phyloP scores from a whole-genome alignment of 2,329 filamentous ascomycete species.

The Hymenoscyphus fructigenus region DNA sequence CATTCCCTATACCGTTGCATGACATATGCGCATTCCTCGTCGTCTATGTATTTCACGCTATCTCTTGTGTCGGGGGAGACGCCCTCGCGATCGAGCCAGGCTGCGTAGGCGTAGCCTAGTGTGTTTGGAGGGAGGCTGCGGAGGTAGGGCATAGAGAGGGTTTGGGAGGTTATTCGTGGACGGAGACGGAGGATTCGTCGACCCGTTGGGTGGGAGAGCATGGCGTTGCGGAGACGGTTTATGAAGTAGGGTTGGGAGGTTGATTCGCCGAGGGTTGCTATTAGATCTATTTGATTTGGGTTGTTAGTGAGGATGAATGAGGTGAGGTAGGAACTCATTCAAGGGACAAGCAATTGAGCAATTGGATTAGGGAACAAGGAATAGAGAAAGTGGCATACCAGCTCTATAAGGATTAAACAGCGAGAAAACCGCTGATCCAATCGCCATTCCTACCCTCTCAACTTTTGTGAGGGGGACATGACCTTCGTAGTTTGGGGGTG shows the following conservation, averaged over 20 bases:
- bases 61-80: constrained; percentile 89
- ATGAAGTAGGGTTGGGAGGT: constrained; percentile 96
- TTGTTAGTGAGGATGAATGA: background rate
- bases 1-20: constrained; percentile 98
- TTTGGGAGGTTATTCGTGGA: constrained; percentile 78
- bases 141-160: constrained; percentile 63
- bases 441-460: constrained; percentile 71
- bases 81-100: constrained; percentile 91
- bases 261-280: constrained; percentile 90
- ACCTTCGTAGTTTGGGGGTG: constrained; percentile 78
- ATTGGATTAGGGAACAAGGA: constrained; percentile 1
- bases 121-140: constrained; percentile 67
- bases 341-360: no score
- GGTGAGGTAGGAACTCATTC: no score
- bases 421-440: constrained; percentile 63
- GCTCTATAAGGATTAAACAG: constrained; percentile 76
- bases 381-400: constrained; percentile 48
- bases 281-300: constrained; percentile 64
- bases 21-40: constrained; percentile 94
- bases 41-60: constrained; percentile 84
- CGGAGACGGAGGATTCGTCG: constrained; percentile 88
- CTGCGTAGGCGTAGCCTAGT: constrained; percentile 79
- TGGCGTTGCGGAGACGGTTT: constrained; percentile 80
- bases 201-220: constrained; percentile 81
- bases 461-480: constrained; percentile 83